Evolutionary conservation across 2,329 filamentous ascomycete species (phyloP), one percentile per base, ranked within the genome.

Genomic region (Cadophora gregata): DNA sequence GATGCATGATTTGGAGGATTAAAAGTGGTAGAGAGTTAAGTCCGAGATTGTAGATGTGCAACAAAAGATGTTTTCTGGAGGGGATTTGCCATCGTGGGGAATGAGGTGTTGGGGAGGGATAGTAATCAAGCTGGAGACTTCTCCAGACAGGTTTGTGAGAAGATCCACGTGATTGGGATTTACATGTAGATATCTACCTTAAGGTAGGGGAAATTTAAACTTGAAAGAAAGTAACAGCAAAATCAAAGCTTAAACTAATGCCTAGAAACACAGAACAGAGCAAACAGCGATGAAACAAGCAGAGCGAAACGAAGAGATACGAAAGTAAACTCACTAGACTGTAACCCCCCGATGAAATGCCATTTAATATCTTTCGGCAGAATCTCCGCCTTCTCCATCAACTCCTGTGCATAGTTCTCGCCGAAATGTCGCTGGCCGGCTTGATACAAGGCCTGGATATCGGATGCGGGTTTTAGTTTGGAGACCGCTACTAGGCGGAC

Each of bases 301-400:
- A 16, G n/a, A 25, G 21, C 14, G 29, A 9, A 29, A 19, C 31
- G 25, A 48, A 14, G 50, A 19, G 10, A 47, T 16, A 31, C 47
- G 16, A 58, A 48, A 29, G 42, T 9, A 36, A 33, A 74, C 80
- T 69, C 78, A 87, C 86, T 83, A 16, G 92, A 94, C 80, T 99
- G 96, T 47, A 99, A 81, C 0, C 92, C 93, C 47, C 96, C 96
- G 77, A 98, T 99, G 79, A 98, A 97, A 80, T 99, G 96, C 96
- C 96, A 99, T 74, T 86, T 85, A 71, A 99, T 91, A 38, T 84
- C 85, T 53, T 81, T 81, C 0, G 96, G 95, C 12, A 99, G 86
- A 24, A 97, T 78, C 42, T 86, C 85, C 1, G 93, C 90, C 80
- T 99, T 99, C 78, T 97, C 91, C 67, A 86, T 84, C 63, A 99